phyloP scores from a whole-genome alignment of 78 protist species.

The slime mould (Dictyostelium discoideum) region DNA sequence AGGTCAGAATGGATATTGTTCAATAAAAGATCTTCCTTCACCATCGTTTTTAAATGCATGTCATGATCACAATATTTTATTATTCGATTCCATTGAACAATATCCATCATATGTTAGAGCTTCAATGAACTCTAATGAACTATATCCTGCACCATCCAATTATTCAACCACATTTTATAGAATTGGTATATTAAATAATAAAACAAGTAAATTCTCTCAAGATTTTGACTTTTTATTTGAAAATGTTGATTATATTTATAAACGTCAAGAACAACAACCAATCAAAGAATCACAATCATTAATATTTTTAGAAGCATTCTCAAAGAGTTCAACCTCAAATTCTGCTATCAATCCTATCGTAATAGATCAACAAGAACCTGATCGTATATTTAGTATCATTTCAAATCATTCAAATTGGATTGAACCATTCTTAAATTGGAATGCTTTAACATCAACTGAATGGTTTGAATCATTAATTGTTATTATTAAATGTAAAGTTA shows the following conservation, averaged over 20 bases:
- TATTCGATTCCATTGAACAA: neutral
- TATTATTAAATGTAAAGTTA: neutral
- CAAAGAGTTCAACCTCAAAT: neutral
- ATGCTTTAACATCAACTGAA: neutral
- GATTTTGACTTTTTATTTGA: neutral
- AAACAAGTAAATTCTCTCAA: neutral
- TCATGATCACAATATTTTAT: neutral
- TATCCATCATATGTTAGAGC: constrained; percentile 26
- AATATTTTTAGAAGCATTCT: neutral
- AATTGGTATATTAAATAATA: neutral
- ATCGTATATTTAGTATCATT: neutral
- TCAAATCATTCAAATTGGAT: constrained; percentile 16
- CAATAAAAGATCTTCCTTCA: neutral
- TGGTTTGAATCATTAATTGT: constrained; percentile 11
- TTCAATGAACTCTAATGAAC: neutral
- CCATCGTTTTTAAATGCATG: neutral
- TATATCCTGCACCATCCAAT: neutral
- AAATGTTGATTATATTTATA: neutral
- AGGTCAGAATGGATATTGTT: neutral
- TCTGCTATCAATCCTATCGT: neutral
- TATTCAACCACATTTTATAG: neutral
- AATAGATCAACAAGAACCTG: neutral
- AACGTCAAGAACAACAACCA: neutral
- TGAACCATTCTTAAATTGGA: constrained; percentile 10
- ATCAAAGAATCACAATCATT: neutral